A percentile compares a stretch with the other conserved stretches of the same genome.
Evolutionary conservation across 2,329 filamentous ascomycete species (phyloP).

Genomic region (Sphaceloma murrayae): DNA sequence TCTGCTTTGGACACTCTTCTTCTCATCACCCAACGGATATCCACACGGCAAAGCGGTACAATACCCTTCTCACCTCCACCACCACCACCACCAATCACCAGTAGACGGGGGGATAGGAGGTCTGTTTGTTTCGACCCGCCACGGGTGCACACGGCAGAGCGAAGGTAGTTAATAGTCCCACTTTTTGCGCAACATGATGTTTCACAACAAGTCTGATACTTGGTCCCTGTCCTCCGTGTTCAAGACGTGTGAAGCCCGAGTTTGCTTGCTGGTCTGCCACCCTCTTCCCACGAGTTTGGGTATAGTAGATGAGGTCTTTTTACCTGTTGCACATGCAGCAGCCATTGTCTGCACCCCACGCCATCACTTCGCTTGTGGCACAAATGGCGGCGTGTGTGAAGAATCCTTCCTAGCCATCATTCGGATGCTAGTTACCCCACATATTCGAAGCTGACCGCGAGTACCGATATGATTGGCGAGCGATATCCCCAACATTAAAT

Average conservation of each 20-base stretch:
- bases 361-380: conserved; percentile 10
- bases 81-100: no score
- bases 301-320: neutral
- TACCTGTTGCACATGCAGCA: neutral
- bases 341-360: conserved; percentile 4
- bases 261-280: no score
- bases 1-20: neutral
- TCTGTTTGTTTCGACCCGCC: conserved; percentile 13
- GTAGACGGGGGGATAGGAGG: conserved; percentile 5
- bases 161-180: conserved; percentile 14
- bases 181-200: conserved; percentile 14
- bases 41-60: conserved; percentile 9
- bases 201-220: conserved; percentile 13
- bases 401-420: no score
- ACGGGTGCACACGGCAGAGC: conserved; percentile 1
- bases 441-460: no score
- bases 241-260: no score
- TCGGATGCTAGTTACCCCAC: no score
- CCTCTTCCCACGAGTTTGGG: neutral
- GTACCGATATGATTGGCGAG: no score
- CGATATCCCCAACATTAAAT: no score
- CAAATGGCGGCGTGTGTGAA: no score
- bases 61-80: neutral
- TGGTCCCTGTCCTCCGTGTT: no score
- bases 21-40: conserved; percentile 9